Evolutionary conservation across 2,329 filamentous ascomycete species (phyloP), one percentile per base, ranked within the genome.

Genomic region (Fusarium coffeatum): DNA sequence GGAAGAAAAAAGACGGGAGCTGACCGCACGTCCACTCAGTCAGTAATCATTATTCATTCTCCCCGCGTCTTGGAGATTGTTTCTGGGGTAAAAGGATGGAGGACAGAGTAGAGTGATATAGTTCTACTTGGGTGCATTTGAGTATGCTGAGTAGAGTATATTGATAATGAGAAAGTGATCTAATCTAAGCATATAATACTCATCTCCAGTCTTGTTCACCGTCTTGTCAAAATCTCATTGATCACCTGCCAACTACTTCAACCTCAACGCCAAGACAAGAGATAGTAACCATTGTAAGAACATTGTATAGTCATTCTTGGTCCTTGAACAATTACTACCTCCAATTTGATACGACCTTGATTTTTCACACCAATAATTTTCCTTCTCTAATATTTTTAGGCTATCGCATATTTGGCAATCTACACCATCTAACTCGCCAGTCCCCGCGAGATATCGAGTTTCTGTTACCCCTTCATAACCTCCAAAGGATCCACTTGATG

Each of bases 381-480:
- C 49, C 55, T 55, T 55, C 20, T 50, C 37, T 58, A 27, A 54
- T 54, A 41, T 51, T 48, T 48, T 59, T 58, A 59, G 54, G 32
- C 66, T 65, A 68, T 59, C 59, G 59, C 69, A 45, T 37, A 53
- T 41, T 53, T 53, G 49, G 49, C 49, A 53, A 53, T 53, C 37
- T 62, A 50, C 71, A 64, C 65, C 64, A 55, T 47, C 61, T 69
- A 59, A 74, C 72, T 75, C 73, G 73, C 56, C 72, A 74, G 69
- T 64, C 59, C 59, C 72, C 46, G 64, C 61, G 64, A 69, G 57
- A 74, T 62, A 50, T 72, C 64, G 65, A 76, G 73, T 76, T 76
- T 75, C 74, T 76, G 73, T 76, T 76, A 76, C 74, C 74, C 74
- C 72, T 72, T 72, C 72, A 66, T 69, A 72, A 73, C 72, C 63